phyloP scores from a whole-genome alignment of 179 eudicot genomes.

The Corrigiola litoralis region DNA sequence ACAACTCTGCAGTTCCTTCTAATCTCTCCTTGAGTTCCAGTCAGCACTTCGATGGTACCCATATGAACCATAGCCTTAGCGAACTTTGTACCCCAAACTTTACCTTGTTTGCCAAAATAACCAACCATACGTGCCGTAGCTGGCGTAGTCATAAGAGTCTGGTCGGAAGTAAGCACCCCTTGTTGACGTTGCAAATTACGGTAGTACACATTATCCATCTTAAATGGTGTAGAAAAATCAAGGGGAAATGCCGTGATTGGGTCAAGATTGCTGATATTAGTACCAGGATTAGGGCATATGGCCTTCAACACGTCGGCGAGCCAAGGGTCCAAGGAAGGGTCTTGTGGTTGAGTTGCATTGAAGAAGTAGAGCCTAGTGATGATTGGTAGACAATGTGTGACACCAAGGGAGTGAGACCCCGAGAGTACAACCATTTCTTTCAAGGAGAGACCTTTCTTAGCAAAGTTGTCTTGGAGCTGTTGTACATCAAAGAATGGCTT shows the following conservation, averaged over 20 bases:
- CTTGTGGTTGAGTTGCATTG: conserved; percentile 15
- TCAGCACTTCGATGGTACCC: conserved; percentile 11
- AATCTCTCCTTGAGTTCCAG: conserved; percentile 9
- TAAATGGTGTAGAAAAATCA: conserved; percentile 3
- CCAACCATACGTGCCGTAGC: background rate
- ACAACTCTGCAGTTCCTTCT: conserved; percentile 11
- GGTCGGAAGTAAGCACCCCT: conserved; percentile 8
- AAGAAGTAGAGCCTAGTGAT: conserved; percentile 9
- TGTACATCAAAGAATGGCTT: conserved; percentile 4
- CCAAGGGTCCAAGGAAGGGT: conserved; percentile 16
- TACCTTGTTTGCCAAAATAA: background rate
- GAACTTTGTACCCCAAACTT: conserved; percentile 6
- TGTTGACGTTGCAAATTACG: background rate
- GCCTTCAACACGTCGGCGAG: conserved; percentile 1
- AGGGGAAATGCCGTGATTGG: conserved; percentile 1
- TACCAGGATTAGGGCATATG: conserved; percentile 12
- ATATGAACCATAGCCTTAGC: conserved; percentile 10
- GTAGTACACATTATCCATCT: conserved; percentile 14
- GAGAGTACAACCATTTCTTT: conserved; percentile 35
- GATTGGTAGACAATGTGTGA: conserved; percentile 26
- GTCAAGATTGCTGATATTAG: background rate
- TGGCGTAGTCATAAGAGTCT: background rate
- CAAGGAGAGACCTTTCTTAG: conserved; percentile 14
- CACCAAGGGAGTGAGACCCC: conserved; percentile 37
- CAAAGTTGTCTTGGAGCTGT: conserved; percentile 8